Conservation (phyloP, 1,284 basidiomycete species). For the Apiotrichum veenhuisii region DNA sequence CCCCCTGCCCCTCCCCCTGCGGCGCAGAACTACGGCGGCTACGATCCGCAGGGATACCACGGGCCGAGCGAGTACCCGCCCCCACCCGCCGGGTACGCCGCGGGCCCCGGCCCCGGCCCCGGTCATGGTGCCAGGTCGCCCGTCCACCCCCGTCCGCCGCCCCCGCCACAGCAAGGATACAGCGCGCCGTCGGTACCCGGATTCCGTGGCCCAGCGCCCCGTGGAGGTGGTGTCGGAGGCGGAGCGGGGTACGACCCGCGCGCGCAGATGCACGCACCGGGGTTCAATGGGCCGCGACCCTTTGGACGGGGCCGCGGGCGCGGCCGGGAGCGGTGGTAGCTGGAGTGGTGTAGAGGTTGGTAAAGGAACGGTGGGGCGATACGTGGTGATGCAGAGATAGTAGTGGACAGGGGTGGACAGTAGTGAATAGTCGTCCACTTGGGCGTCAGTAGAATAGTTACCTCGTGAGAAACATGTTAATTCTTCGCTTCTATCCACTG, state of each 20-base stretch:
- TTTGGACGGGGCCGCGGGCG: too few relatives aligned
- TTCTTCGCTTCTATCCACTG: too few relatives aligned
- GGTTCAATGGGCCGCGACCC: not conserved
- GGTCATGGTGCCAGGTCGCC: not conserved
- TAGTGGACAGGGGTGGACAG: too few relatives aligned
- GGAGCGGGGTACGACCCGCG: not conserved
- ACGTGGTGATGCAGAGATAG: too few relatives aligned
- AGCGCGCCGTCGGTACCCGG: too few relatives aligned
- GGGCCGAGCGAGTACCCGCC: not conserved
- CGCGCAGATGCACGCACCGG: not conserved
- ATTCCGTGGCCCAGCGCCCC: too few relatives aligned
- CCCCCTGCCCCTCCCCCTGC: too few relatives aligned
- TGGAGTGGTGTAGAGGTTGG: not conserved
- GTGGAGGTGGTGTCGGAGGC: too few relatives aligned
- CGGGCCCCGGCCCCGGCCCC: not conserved
- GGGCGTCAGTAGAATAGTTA: too few relatives aligned
- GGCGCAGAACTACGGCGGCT: not conserved
- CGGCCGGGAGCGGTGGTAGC: not conserved
- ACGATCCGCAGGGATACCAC: not conserved
- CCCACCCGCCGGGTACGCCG: slow-evolving; percentile 2
- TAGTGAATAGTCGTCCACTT: too few relatives aligned
- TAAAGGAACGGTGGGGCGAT: too few relatives aligned
- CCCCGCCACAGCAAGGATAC: not conserved
- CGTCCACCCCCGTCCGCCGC: not conserved
- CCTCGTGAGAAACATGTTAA: too few relatives aligned